Evolutionary conservation across 805 yeast species (phyloP), one percentile per base, ranked within the genome.

Genomic region (Pichia phayaonensis): DNA sequence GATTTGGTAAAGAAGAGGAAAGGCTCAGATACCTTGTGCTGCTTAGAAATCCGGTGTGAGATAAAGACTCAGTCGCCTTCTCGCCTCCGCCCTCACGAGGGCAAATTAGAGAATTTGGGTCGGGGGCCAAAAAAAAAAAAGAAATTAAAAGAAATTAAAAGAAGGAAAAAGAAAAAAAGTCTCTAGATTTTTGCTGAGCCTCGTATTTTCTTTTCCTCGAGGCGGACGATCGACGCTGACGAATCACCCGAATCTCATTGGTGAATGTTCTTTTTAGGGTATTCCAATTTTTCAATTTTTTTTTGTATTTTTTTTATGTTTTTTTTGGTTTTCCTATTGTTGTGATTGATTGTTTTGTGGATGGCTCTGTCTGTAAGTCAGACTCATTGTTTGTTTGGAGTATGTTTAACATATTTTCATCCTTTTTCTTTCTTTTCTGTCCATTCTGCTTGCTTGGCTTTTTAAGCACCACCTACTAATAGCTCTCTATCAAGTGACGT

Each of bases 291-390:
- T 26, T 29, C 12, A 3, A 7, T 29, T 16, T 11, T 29, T 13
- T 29, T 29, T 29, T 29, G 12, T 29, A 8, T 36, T 36, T 18
- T 18, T 36, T 18, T 36, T 36, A 15, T 77, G 72, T 61, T 74
- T 77, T 27, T 29, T 29, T 13, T n/a, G 13, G n/a, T 29, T 29
- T 29, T 29, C 34, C 12, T 29, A 29, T 29, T 29, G 34, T 29
- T 29, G 3, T 29, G 4, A n/a, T 29, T 11, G 10, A 29, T 29
- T 29, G 34, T 29, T 29, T 10, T 12, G 34, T 15, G 34, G 34
- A 29, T 29, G 34, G n/a, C n/a, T 29, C 12, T 29, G n/a, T 16
- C 16, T 29, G 34, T 29, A 16, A 29, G 34, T 5, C 16, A 29
- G 5, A 8, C 13, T 29, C n/a, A 29, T 29, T 29, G 34, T 13